phyloP scores from a whole-genome alignment of 495 filamentous ascomycete genomes.

The Talaromyces thailandensis region DNA sequence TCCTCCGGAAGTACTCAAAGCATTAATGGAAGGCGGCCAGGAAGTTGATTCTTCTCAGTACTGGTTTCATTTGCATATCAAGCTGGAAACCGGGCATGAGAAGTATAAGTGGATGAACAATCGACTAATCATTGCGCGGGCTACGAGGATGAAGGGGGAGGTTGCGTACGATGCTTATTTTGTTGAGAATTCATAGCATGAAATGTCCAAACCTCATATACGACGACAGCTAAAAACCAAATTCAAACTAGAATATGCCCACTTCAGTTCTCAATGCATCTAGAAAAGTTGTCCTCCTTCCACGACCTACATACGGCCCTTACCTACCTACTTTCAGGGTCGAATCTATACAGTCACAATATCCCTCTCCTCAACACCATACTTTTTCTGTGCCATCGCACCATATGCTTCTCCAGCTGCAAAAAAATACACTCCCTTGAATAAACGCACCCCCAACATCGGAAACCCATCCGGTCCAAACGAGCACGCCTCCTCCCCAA shows the following conservation, averaged over 20 bases:
- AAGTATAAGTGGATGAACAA: conserved; percentile 27
- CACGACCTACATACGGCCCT: too few species aligned
- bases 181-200: neutral
- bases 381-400: neutral
- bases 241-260: too few species aligned
- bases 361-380: neutral
- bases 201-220: too few species aligned
- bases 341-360: neutral
- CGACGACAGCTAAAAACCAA: too few species aligned
- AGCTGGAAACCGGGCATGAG: conserved; percentile 23
- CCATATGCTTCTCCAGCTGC: neutral
- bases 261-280: too few species aligned
- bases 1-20: conserved; percentile 18
- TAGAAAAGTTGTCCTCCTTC: too few species aligned
- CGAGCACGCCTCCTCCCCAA: neutral
- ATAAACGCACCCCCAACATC: neutral
- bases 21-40: conserved; percentile 19
- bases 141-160: conserved; percentile 6
- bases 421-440: neutral
- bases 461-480: neutral
- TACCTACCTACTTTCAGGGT: too few species aligned
- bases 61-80: conserved; percentile 25
- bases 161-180: neutral
- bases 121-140: conserved; percentile 21
- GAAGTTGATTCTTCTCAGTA: conserved; percentile 19